Evolutionary conservation across 139 green algal species (phyloP).

Genomic region (Chlorokybus atmophyticus): DNA sequence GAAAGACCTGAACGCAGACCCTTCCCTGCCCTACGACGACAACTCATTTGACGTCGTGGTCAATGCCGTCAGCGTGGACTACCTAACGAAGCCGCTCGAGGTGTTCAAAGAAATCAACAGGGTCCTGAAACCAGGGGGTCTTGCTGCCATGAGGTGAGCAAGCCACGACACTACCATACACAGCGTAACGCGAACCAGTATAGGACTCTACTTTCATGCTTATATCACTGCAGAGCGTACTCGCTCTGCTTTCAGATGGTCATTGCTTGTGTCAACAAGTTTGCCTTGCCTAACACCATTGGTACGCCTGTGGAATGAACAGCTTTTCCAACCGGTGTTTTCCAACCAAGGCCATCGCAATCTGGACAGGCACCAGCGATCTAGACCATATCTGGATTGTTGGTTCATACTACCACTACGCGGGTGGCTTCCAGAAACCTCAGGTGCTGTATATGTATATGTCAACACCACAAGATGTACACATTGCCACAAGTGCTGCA

Average conservation of each 20-base stretch:
- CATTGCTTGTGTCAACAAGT: too few relatives aligned
- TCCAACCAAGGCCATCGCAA: constrained; percentile 59
- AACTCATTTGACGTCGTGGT: constrained; percentile 70
- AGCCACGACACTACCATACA: too few relatives aligned
- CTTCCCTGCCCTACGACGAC: constrained; percentile 64
- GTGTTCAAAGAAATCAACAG: constrained; percentile 62
- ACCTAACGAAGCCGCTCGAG: constrained; percentile 60
- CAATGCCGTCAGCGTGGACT: constrained; percentile 67
- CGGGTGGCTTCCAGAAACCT: constrained; percentile 50
- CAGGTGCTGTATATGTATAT: constrained; percentile 16
- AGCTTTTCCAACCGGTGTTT: constrained; percentile 82
- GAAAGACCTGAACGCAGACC: constrained; percentile 60
- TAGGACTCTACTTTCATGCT: too few relatives aligned
- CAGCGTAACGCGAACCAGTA: too few relatives aligned
- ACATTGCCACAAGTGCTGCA: too few relatives aligned
- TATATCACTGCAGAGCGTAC: neutral
- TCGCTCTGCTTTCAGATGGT: constrained; percentile 1
- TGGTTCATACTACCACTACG: constrained; percentile 83
- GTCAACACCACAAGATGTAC: too few relatives aligned
- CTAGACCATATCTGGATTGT: constrained; percentile 64
- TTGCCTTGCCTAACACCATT: too few relatives aligned
- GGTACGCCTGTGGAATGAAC: neutral
- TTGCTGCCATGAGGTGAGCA: constrained; percentile 47
- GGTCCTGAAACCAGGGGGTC: constrained; percentile 67
- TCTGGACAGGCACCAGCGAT: constrained; percentile 18